Conservation (phyloP, 371 early-diverging fungal species). For the Mortierella polycephala region DNA sequence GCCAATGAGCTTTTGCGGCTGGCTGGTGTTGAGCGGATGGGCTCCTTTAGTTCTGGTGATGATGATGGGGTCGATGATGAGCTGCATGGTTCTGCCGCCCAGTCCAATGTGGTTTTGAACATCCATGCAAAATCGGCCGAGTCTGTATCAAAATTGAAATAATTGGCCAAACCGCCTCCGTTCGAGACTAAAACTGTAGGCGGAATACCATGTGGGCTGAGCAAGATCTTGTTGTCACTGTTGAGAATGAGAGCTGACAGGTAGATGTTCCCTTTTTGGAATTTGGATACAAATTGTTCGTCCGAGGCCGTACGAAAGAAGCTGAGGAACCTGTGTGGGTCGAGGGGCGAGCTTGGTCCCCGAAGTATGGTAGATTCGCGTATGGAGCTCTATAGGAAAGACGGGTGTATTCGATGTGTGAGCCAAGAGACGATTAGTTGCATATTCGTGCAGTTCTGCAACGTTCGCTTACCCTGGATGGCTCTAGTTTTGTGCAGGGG, state of each 20-base stretch:
- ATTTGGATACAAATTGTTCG: constrained; percentile 38
- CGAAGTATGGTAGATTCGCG: constrained; percentile 31
- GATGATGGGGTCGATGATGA: background rate
- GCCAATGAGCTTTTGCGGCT: constrained; percentile 19
- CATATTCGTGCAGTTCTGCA: no score
- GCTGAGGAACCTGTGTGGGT: constrained; percentile 39
- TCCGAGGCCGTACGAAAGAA: constrained; percentile 45
- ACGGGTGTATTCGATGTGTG: background rate
- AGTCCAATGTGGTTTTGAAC: constrained; percentile 49
- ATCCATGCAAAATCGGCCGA: constrained; percentile 52
- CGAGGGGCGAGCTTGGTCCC: constrained; percentile 37
- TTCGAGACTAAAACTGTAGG: constrained; percentile 38
- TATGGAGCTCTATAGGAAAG: constrained; percentile 14
- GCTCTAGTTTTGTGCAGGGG: constrained; percentile 22
- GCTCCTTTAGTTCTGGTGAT: constrained; percentile 14
- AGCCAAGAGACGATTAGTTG: background rate
- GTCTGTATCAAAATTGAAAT: constrained; percentile 51
- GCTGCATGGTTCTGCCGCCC: constrained; percentile 22
- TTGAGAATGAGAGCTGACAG: constrained; percentile 40
- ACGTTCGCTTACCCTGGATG: constrained; percentile 29
- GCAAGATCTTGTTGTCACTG: constrained; percentile 48
- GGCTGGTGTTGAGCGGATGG: constrained; percentile 21
- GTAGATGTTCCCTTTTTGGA: constrained; percentile 45
- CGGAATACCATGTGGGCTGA: constrained; percentile 35
- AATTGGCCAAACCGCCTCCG: constrained; percentile 29